These are phyloP conservation scores for Aspergillus ellipticus DNA, from an alignment of 495 filamentous ascomycete genomes.

Conservation along the genomic window DNA sequence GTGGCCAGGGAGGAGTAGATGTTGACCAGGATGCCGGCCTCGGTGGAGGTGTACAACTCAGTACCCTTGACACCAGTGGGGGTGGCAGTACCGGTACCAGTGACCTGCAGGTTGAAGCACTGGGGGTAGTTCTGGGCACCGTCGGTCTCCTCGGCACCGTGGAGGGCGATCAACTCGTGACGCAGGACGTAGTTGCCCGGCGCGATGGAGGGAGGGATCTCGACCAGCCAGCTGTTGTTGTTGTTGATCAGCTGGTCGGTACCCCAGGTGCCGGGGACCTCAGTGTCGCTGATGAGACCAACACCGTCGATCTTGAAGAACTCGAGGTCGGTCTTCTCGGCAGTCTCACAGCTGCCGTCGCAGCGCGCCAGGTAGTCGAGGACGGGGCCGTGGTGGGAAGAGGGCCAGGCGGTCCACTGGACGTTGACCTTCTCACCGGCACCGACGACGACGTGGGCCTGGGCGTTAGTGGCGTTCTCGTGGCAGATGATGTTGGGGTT, in stretches of 20 bases:
- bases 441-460: constrained; percentile 42
- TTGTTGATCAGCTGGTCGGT: constrained; percentile 57
- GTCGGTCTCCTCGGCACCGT: constrained; percentile 45
- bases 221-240: constrained; percentile 59
- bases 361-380: constrained; percentile 67
- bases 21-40: constrained; percentile 56
- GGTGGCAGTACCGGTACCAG: constrained; percentile 50
- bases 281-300: constrained; percentile 47
- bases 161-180: constrained; percentile 68
- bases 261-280: constrained; percentile 52
- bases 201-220: constrained; percentile 57
- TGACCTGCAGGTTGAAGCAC: constrained; percentile 65
- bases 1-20: constrained; percentile 45
- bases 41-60: constrained; percentile 49
- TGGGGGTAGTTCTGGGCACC: constrained; percentile 69
- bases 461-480: constrained; percentile 43
- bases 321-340: constrained; percentile 52
- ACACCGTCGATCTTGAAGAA: constrained; percentile 68
- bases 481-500: constrained; percentile 62
- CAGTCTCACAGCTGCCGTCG: constrained; percentile 54
- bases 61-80: constrained; percentile 53
- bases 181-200: constrained; percentile 69
- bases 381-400: constrained; percentile 59
- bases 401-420: constrained; percentile 59
- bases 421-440: constrained; percentile 49